Conservation (phyloP, 345 rosid species). For the Ceriops zippeliana region DNA sequence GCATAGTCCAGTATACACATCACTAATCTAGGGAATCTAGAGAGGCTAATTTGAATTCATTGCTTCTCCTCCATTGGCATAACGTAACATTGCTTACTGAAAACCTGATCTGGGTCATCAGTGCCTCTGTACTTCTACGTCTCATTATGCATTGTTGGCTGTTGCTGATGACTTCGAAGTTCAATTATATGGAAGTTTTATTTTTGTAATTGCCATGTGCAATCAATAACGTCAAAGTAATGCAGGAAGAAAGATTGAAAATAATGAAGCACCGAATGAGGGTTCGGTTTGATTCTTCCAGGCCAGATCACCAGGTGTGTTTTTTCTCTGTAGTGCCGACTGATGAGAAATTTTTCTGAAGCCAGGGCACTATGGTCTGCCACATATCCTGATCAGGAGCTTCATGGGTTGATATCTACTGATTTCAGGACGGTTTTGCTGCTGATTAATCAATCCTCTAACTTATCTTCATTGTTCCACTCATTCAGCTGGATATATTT, state of each 20-base stretch:
- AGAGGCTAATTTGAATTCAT: no score
- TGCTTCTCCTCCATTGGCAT: no score
- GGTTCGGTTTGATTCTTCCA: constrained; percentile 65
- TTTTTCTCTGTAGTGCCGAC: background rate
- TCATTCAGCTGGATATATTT: background rate
- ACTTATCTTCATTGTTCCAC: background rate
- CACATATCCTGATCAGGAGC: constrained; percentile 64
- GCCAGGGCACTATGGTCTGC: constrained; percentile 77
- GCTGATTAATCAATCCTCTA: background rate
- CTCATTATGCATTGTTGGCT: background rate
- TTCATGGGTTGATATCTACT: constrained; percentile 67
- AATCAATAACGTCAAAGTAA: no score
- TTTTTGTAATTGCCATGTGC: background rate
- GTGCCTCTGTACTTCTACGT: no score
- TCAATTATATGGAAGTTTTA: no score
- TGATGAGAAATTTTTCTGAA: background rate
- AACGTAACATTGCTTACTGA: no score
- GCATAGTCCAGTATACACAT: background rate
- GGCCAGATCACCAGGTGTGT: constrained; percentile 76
- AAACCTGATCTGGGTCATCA: no score
- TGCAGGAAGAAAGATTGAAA: constrained; percentile 70
- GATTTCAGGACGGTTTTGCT: constrained; percentile 61
- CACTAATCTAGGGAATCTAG: no score
- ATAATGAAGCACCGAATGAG: constrained; percentile 71
- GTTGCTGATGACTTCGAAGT: no score